A percentile compares a stretch with the other conserved stretches of the same genome.
phyloP scores from a whole-genome alignment of 352 stramenopile genomes.

The Phytophthora quininea region DNA sequence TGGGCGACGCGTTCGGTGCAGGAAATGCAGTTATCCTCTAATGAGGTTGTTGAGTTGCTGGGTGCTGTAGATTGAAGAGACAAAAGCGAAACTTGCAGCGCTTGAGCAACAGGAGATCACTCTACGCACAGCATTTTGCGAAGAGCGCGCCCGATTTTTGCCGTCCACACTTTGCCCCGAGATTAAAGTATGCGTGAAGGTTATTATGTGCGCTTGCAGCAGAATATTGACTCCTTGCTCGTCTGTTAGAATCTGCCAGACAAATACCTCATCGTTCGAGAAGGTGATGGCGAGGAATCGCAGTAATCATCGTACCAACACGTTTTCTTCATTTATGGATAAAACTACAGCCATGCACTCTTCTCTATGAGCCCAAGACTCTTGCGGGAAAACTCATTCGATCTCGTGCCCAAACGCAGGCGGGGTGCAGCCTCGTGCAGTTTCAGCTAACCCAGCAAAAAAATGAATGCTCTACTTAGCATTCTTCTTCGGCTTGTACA shows the following conservation, averaged over 20 bases:
- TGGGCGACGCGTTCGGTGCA: neutral
- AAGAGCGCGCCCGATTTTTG: slow-evolving; percentile 72
- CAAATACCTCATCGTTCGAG: slow-evolving; percentile 50
- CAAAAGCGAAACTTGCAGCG: slow-evolving; percentile 48
- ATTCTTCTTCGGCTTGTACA: slow-evolving; percentile 62
- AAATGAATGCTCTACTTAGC: slow-evolving; percentile 18
- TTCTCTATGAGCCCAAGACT: slow-evolving; percentile 12
- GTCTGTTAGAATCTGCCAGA: slow-evolving; percentile 53
- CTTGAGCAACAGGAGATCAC: slow-evolving; percentile 58
- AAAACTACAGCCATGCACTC: slow-evolving; percentile 14
- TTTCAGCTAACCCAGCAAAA: slow-evolving; percentile 5
- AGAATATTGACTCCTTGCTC: neutral
- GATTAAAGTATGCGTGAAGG: slow-evolving; percentile 49
- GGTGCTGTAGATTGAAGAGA: slow-evolving; percentile 57
- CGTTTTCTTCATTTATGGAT: slow-evolving; percentile 6
- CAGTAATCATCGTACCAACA: slow-evolving; percentile 12
- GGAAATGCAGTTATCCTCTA: neutral
- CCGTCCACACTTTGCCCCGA: slow-evolving; percentile 73
- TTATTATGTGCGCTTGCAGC: neutral
- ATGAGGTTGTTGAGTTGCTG: neutral
- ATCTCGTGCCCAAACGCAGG: neutral
- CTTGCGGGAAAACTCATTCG: neutral
- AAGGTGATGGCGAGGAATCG: slow-evolving; percentile 9
- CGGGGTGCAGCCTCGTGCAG: neutral
- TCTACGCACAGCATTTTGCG: slow-evolving; percentile 48